A percentile compares a stretch with the other conserved stretches of the same genome.
phyloP scores from a whole-genome alignment of 2,329 filamentous ascomycete species.

The Colletotrichum camelliae region DNA sequence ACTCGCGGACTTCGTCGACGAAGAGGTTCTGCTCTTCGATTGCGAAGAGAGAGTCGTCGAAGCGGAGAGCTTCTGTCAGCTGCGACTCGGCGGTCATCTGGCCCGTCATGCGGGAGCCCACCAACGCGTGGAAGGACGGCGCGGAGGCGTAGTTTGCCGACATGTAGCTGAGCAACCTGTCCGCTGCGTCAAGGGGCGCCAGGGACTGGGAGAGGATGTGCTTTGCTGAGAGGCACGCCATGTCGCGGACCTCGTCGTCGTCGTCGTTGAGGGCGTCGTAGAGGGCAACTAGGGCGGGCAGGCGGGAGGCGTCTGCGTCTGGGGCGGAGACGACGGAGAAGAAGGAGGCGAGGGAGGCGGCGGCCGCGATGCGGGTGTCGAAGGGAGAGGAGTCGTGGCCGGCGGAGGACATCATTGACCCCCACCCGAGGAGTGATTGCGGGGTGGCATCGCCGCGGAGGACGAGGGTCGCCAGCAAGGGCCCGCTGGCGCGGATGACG shows the following conservation, averaged over 20 bases:
- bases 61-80: constrained; percentile 51
- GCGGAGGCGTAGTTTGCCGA: constrained; percentile 36
- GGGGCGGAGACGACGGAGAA: constrained; percentile 36
- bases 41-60: constrained; percentile 77
- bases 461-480: constrained; percentile 43
- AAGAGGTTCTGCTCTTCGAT: constrained; percentile 96
- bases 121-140: constrained; percentile 42
- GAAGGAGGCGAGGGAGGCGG: constrained; percentile 59
- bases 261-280: constrained; percentile 87
- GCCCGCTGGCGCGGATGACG: constrained; percentile 52
- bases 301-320: constrained; percentile 37
- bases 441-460: constrained; percentile 19
- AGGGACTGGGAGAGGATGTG: constrained; percentile 52
- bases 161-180: constrained; percentile 50
- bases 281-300: constrained; percentile 67
- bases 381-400: constrained; percentile 54
- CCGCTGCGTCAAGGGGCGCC: constrained; percentile 53
- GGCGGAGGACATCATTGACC: constrained; percentile 46
- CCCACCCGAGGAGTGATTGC: constrained; percentile 47
- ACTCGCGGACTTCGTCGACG: constrained; percentile 80
- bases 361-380: constrained; percentile 67
- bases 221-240: constrained; percentile 58
- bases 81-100: constrained; percentile 39
- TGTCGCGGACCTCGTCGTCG: constrained; percentile 83
- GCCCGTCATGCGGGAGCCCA: constrained; percentile 49